phyloP scores from a whole-genome alignment of 1,284 basidiomycete species.

The Sanghuangporus sanghuang region DNA sequence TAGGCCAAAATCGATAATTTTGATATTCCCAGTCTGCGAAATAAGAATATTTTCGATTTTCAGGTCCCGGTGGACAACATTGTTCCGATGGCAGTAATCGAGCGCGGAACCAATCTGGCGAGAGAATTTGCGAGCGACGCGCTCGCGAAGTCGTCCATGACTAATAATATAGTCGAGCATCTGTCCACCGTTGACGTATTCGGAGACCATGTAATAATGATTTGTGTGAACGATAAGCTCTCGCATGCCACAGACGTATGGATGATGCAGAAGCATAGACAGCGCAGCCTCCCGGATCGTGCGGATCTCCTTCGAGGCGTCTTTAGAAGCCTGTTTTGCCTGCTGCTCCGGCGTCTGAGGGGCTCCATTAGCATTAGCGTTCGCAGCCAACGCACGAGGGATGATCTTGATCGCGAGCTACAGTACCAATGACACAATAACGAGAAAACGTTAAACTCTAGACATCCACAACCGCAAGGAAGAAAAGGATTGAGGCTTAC shows the following conservation, averaged over 20 bases:
- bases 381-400: slow-evolving; percentile 57
- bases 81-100: slow-evolving; percentile 97
- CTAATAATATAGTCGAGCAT: slow-evolving; percentile 99
- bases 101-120: slow-evolving; percentile 94
- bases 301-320: slow-evolving; percentile 93
- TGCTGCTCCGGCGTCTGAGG: slow-evolving; percentile 50
- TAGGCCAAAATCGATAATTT: slow-evolving; percentile 99
- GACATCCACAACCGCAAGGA: background rate
- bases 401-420: slow-evolving; percentile 98
- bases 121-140: slow-evolving; percentile 95
- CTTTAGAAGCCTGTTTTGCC: slow-evolving; percentile 83
- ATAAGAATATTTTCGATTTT: slow-evolving; percentile 99
- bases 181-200: slow-evolving; percentile 98
- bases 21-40: slow-evolving; percentile 97
- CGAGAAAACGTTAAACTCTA: background rate
- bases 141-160: slow-evolving; percentile 92
- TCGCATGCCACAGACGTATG: slow-evolving; percentile 98
- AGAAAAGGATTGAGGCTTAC: slow-evolving; percentile 40
- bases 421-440: background rate
- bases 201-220: slow-evolving; percentile 99
- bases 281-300: slow-evolving; percentile 94
- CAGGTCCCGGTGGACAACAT: slow-evolving; percentile 95
- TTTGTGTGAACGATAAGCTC: slow-evolving; percentile 95
- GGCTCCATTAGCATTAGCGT: slow-evolving; percentile 39
- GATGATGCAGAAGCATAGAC: slow-evolving; percentile 93